Evolutionary conservation across 78 protist species (phyloP), one percentile per base, ranked within the genome.

Genomic region (Dictyostelium firmibasis): DNA sequence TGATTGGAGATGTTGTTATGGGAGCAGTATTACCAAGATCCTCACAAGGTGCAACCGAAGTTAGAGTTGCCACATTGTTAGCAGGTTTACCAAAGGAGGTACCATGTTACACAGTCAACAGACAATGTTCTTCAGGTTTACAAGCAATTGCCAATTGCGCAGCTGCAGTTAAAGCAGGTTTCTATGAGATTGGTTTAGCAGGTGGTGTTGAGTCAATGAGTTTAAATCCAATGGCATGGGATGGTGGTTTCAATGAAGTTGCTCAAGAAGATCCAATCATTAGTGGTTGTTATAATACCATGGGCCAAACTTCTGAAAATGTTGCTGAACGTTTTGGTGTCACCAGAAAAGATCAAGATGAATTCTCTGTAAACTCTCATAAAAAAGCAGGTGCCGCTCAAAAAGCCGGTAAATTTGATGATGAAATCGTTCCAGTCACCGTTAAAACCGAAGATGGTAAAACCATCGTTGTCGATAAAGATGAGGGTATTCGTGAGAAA

Each of bases 141-240:
- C 98, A 98, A 95, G 97, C 98, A 53, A 76, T 97, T 53, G 96
- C 96, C 29, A 81, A 85, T 91, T 36, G 87, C 35, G 98, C 98
- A 18, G 89, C 91, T 0, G 94, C 98, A 36, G 97, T 98, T 31
- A 72, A 53, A n/a, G 20, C 75, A 7, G 99, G 98, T 43, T 1
- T 4, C 4, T 81, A 91, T 77, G 97, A 98, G 50, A 50, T 97
- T 29, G 99, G 98, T 79, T 88, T 98, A 25, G 98, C 97, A 2
- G 99, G 96, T 16, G 99, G 99, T 41, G 98, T 98, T 76, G 99
- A 98, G 64, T 91, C 96, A 20, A 97, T 98, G 98, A 64, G 96
- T 36, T 8, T 84, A 57, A 94, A 62, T 23, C 84, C 92, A 82
- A 96, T 96, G 92, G 67, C 94, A 41, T 88, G 92, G 88, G 97